These are phyloP conservation scores for Alopecurus myosuroides DNA, from an alignment of 176 grass and related monocot genomes.

Conservation along the genomic window DNA sequence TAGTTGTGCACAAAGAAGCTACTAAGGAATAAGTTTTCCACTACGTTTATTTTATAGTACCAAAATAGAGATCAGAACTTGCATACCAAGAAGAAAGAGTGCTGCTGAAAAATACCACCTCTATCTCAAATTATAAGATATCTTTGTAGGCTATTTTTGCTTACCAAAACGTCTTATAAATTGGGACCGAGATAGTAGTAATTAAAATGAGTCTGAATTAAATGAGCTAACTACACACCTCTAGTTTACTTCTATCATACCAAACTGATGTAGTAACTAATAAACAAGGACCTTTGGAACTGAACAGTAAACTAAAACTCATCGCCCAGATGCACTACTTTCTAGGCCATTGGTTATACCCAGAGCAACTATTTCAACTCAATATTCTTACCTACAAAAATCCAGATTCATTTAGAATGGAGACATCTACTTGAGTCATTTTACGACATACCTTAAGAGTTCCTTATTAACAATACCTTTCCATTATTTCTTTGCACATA, in stretches of 20 bases:
- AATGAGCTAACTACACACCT: background rate
- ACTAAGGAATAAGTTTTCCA: background rate
- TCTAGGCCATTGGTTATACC: background rate
- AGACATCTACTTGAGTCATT: background rate
- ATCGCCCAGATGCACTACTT: background rate
- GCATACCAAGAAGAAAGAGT: background rate
- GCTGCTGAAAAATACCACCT: background rate
- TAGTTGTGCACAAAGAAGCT: background rate
- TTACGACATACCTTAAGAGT: background rate
- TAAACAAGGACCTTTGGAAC: background rate
- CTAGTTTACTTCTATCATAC: slow-evolving; percentile 7
- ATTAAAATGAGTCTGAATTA: slow-evolving; percentile 5
- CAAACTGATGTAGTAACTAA: background rate
- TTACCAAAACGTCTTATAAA: no score
- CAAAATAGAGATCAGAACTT: background rate
- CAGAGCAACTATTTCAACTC: slow-evolving; percentile 6
- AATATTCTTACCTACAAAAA: background rate
- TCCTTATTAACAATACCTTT: background rate
- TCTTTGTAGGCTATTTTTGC: no score
- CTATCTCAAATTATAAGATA: no score
- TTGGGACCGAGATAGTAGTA: no score
- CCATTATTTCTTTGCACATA: background rate
- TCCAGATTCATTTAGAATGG: slow-evolving; percentile 2
- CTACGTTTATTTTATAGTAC: background rate
- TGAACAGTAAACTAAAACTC: background rate